Evolutionary conservation across 2,329 filamentous ascomycete genomes (phyloP).

Genomic region (Aspergillus sojae): DNA sequence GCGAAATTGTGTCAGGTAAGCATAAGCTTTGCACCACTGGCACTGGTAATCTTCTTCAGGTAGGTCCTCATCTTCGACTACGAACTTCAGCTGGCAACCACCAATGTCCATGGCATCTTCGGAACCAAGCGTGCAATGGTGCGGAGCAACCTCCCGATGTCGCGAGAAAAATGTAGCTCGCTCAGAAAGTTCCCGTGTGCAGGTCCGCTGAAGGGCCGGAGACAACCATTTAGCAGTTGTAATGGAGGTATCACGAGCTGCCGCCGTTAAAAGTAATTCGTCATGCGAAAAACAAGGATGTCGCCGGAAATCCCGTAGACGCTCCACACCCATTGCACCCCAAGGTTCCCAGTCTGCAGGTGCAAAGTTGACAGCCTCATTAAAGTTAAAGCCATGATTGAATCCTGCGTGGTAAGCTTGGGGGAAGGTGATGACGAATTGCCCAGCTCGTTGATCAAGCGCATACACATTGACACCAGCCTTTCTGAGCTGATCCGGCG

Average conservation of each 20-base stretch:
- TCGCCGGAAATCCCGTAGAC: conserved; percentile 82
- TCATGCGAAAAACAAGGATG: conserved; percentile 98
- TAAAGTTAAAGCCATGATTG: conserved; percentile 98
- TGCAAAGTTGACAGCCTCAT: conserved; percentile 98
- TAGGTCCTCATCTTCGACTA: conserved; percentile 72
- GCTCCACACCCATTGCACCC: conserved; percentile 81
- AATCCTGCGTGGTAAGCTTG: conserved; percentile 97
- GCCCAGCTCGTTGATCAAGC: conserved; percentile 91
- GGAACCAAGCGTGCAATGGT: conserved; percentile 57
- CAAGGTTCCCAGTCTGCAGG: conserved; percentile 94
- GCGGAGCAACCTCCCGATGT: conserved; percentile 59
- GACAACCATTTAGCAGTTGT: conserved; percentile 94
- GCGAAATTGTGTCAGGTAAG: conserved; percentile 86
- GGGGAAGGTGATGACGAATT: conserved; percentile 95
- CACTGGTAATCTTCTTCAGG: conserved; percentile 93
- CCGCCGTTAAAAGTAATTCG: conserved; percentile 88
- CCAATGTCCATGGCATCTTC: conserved; percentile 47
- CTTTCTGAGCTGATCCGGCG: conserved; percentile 88
- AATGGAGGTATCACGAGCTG: conserved; percentile 77
- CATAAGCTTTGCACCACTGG: conserved; percentile 86
- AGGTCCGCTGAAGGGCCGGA: conserved; percentile 79
- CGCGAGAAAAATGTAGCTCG: conserved; percentile 69
- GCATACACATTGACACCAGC: conserved; percentile 92
- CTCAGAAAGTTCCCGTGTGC: conserved; percentile 69
- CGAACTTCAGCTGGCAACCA: conserved; percentile 62